A percentile compares a stretch with the other conserved stretches of the same genome.
Conservation (phyloP, 129 eudicot genomes). For the Dittrichia graveolens region DNA sequence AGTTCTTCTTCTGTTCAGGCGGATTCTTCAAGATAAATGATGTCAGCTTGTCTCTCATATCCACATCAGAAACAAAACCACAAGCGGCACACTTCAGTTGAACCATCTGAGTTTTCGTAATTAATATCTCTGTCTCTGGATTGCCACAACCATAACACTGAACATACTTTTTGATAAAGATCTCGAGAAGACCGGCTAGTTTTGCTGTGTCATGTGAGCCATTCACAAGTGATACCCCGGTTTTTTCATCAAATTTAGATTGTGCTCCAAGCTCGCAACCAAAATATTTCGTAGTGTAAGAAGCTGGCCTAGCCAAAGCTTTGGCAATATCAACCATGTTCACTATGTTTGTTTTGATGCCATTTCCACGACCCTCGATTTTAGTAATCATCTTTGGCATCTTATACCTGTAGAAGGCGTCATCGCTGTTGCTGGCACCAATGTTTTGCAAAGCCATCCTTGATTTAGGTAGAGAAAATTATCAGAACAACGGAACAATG, state of each 20-base stretch:
- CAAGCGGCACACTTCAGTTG: conserved; percentile 15
- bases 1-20: not conserved
- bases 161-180: conserved; percentile 20
- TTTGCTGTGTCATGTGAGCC: conserved; percentile 16
- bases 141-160: conserved; percentile 22
- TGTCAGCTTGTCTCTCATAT: conserved; percentile 12
- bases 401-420: conserved; percentile 23
- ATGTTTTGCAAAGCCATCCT: conserved; percentile 52
- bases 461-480: not conserved
- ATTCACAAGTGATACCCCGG: conserved; percentile 9
- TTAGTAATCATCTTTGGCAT: conserved; percentile 12
- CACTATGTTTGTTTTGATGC: conserved; percentile 16
- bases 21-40: conserved; percentile 25
- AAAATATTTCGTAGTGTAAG: conserved; percentile 1
- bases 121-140: conserved; percentile 18
- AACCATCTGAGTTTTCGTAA: conserved; percentile 18
- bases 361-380: conserved; percentile 24
- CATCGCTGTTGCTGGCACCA: conserved; percentile 24
- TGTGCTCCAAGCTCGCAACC: conserved; percentile 23
- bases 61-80: conserved; percentile 25
- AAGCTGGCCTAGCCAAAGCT: conserved; percentile 21
- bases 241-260: conserved; percentile 23
- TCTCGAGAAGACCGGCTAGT: conserved; percentile 15
- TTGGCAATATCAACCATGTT: conserved; percentile 26
- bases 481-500: conserved; percentile 20